A percentile compares a stretch with the other conserved stretches of the same genome.
Evolutionary conservation across 208 protist species (phyloP).

Genomic region (Trypanosoma mega): DNA sequence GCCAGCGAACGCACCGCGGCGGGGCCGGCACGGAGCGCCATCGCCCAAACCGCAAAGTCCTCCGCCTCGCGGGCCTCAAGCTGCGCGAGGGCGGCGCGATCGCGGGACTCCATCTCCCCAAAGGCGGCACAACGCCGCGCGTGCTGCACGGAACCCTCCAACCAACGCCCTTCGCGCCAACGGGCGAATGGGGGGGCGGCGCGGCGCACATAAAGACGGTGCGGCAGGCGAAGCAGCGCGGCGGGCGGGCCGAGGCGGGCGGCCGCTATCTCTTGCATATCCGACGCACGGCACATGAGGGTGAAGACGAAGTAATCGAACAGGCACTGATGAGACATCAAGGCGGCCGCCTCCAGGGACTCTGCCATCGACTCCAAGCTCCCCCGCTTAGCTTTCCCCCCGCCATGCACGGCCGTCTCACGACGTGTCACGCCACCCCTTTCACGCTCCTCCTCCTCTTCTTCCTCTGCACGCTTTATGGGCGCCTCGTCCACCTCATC

Average conservation of each 20-base stretch:
- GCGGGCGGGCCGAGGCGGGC: neutral
- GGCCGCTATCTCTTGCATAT: constrained; percentile 13
- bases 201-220: constrained; percentile 25
- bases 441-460: too few relatives aligned
- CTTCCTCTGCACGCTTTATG: too few relatives aligned
- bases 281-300: constrained; percentile 20
- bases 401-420: too few relatives aligned
- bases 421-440: too few relatives aligned
- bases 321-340: constrained; percentile 17
- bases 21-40: constrained; percentile 28
- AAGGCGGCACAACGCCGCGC: neutral
- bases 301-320: constrained; percentile 30
- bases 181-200: constrained; percentile 18
- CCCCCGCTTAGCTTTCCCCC: too few relatives aligned
- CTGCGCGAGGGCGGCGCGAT: constrained; percentile 1
- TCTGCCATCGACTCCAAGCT: constrained; percentile 2
- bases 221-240: constrained; percentile 13
- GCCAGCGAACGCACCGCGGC: constrained; percentile 30
- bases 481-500: too few relatives aligned
- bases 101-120: constrained; percentile 13
- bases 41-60: constrained; percentile 14
- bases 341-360: constrained; percentile 17
- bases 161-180: constrained; percentile 20
- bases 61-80: constrained; percentile 8
- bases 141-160: constrained; percentile 16